These are phyloP conservation scores for Eleusine coracana DNA, from an alignment of 176 grass and related monocot species.

Conservation along the genomic window DNA sequence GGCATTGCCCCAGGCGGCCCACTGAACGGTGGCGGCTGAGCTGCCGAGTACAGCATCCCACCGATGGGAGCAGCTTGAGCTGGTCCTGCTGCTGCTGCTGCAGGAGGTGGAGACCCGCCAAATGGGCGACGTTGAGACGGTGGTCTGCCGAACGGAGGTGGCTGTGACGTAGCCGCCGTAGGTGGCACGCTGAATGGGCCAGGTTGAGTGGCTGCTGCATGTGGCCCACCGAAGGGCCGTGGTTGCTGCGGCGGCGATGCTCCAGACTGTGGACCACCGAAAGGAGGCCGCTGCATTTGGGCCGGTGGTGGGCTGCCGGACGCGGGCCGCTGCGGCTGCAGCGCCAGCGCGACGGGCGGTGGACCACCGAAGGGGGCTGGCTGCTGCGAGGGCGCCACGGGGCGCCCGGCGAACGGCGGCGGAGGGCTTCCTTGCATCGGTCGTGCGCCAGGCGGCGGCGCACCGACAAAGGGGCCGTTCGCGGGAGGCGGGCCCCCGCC, in stretches of 20 bases:
- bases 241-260: constrained; percentile 29
- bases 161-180: not conserved
- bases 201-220: constrained; percentile 3
- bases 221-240: constrained; percentile 19
- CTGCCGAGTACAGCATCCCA: constrained; percentile 2
- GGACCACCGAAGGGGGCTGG: constrained; percentile 31
- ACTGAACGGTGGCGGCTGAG: constrained; percentile 32
- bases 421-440: constrained; percentile 35
- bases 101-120: not conserved
- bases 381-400: constrained; percentile 19
- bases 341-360: not conserved
- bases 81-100: constrained; percentile 4
- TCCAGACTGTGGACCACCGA: constrained; percentile 18
- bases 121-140: constrained; percentile 42
- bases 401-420: not conserved
- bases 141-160: constrained; percentile 21
- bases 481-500: not conserved
- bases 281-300: constrained; percentile 39
- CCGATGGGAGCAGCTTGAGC: constrained; percentile 5
- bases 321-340: constrained; percentile 22
- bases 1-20: constrained; percentile 30
- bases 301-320: constrained; percentile 7
- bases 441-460: constrained; percentile 2
- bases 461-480: not conserved
- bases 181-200: not conserved